Evolutionary conservation across 129 eudicot genomes (phyloP).

Genomic region (Tanacetum coccineum): DNA sequence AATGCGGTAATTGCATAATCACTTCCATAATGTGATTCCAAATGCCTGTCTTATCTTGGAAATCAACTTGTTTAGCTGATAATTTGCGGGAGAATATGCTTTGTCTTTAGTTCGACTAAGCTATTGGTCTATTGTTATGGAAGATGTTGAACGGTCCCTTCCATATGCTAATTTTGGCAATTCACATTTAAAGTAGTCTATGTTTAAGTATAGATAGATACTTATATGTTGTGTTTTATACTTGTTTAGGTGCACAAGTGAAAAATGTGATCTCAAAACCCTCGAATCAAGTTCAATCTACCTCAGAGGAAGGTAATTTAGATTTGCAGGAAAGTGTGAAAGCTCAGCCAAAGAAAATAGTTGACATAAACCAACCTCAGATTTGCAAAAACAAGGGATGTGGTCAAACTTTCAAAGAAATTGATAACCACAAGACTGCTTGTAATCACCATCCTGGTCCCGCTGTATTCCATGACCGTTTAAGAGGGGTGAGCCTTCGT

Average conservation of each 20-base stretch:
- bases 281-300: constrained; percentile 28
- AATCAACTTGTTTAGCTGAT: background rate
- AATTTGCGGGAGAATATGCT: no score
- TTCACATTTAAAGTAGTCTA: background rate
- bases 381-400: constrained; percentile 90
- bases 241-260: constrained; percentile 51
- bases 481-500: constrained; percentile 74
- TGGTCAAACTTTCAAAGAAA: constrained; percentile 87
- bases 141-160: background rate
- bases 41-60: background rate
- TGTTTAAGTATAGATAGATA: background rate
- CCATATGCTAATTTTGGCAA: background rate
- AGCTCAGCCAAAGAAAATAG: constrained; percentile 52
- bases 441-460: constrained; percentile 98
- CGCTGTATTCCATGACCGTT: constrained; percentile 84
- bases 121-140: no score
- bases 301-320: constrained; percentile 31
- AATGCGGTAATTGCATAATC: no score
- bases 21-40: background rate
- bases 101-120: no score
- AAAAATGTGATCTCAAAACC: constrained; percentile 34
- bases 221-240: background rate
- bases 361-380: constrained; percentile 83
- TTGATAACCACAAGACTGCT: constrained; percentile 79
- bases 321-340: constrained; percentile 35